Percentiles rank a stretch among this genome's conserved stretches.
Conservation (phyloP, 352 stramenopile genomes). For the Globisporangium echinulatum region DNA sequence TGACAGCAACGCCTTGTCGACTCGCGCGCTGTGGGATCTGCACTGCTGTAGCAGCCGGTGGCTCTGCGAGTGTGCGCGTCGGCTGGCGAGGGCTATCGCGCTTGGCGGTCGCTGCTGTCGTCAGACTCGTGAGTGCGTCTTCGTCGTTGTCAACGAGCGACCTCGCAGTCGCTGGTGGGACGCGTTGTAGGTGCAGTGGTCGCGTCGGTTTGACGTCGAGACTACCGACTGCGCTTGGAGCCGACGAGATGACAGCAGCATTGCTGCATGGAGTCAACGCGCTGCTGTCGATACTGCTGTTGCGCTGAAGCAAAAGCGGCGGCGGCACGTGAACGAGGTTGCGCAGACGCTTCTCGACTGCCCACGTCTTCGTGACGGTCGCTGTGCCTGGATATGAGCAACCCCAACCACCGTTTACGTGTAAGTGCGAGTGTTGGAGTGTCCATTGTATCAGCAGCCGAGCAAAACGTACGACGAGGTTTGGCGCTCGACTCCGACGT, state of each 20-base stretch:
- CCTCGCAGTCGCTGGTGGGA: background rate
- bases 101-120: slow-evolving; percentile 1
- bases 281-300: background rate
- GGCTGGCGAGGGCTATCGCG: slow-evolving; percentile 7
- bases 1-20: too few relatives aligned
- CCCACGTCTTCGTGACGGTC: slow-evolving; percentile 42
- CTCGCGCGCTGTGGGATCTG: background rate
- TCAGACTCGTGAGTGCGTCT: slow-evolving; percentile 9
- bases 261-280: too few relatives aligned
- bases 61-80: background rate
- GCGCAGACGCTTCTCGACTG: slow-evolving; percentile 45
- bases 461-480: background rate
- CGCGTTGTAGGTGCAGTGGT: background rate
- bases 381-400: slow-evolving; percentile 4
- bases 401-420: too few relatives aligned
- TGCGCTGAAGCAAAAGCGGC: slow-evolving; percentile 17
- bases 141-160: background rate
- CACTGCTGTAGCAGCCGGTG: too few relatives aligned
- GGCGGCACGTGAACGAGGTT: slow-evolving; percentile 35
- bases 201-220: slow-evolving; percentile 4
- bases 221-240: slow-evolving; percentile 3
- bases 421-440: too few relatives aligned
- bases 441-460: too few relatives aligned
- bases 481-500: background rate
- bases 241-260: slow-evolving; percentile 2